Percentiles rank a stretch among this genome's conserved stretches.
These are phyloP conservation scores for Achlya hypogyna DNA, from an alignment of 352 stramenopile species.

Conservation along the genomic window DNA sequence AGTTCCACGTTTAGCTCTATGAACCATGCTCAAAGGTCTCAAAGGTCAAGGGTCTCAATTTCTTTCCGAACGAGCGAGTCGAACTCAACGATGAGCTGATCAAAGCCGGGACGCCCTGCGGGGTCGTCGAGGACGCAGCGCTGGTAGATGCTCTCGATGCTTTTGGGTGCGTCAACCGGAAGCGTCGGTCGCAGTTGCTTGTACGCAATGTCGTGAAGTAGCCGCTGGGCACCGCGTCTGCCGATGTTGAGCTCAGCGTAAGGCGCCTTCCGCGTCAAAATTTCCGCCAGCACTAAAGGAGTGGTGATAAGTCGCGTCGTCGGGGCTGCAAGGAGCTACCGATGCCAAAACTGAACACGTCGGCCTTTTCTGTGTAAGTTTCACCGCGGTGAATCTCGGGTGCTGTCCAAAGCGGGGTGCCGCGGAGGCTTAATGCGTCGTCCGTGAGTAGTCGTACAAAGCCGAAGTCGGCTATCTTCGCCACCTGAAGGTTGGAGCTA, in stretches of 20 bases:
- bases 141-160: neutral
- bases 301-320: neutral
- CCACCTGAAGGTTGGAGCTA: slow-evolving; percentile 21
- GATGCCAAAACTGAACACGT: slow-evolving; percentile 83
- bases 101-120: neutral
- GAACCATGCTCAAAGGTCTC: too few relatives aligned
- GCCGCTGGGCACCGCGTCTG: neutral
- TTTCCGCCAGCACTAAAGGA: slow-evolving; percentile 47
- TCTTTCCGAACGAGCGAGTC: neutral
- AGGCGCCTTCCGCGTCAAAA: slow-evolving; percentile 54
- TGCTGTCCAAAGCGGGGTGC: slow-evolving; percentile 79
- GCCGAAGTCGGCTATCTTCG: slow-evolving; percentile 83
- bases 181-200: neutral
- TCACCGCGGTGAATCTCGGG: slow-evolving; percentile 82
- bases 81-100: neutral
- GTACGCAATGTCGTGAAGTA: neutral
- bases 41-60: neutral
- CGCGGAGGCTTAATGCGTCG: slow-evolving; percentile 69
- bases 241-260: slow-evolving; percentile 19
- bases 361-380: slow-evolving; percentile 79
- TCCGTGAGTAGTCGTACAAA: slow-evolving; percentile 60
- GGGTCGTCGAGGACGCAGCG: neutral
- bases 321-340: neutral
- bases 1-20: too few relatives aligned
- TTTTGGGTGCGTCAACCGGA: neutral